Base-by-base conservation (phyloP, 73 alveolate genomes). In the Breviolum minutum region DNA sequence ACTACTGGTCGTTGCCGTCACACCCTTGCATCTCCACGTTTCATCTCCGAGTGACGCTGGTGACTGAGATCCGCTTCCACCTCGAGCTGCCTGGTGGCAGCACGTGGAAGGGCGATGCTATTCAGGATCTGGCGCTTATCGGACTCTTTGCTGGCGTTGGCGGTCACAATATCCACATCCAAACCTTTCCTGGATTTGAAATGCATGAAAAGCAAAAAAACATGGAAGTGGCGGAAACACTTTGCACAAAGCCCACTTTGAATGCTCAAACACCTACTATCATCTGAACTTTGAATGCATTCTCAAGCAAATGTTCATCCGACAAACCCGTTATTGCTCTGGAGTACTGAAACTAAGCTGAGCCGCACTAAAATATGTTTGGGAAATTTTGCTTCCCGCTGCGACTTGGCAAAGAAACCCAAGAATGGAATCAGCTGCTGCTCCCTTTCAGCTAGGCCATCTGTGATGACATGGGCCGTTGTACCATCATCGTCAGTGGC, bases 381-480 rank as follows among this genome's bases (percentile, higher is more conserved):
- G 6, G 94, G 77, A 10, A 84, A 62, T 19, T 20, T 60, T 6
- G 77, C 95, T 48, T 87, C 95, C 20, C 95, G 83, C n/a, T 62
- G 83, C 85, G 79, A 48, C 22, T 87, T 87, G 83, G 70, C 69
- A 27, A 87, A 69, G 32, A 87, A 74, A 40, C 85, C 95, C 26
- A 87, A 48, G 27, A 87, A 27, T 22, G 95, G 95, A 64, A 87
- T 48, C 95, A 87, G 14, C 70, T 64, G 22, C 81, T 71, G 87
- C 40, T 82, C 91, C 69, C 7, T 71, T 8, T 40, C 91, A 17
- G 73, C 73, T 71, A 82, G 61, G 91, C 91, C 91, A 82, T 82
- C 91, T 29, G 91, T 82, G 68, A 82, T 48, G 73, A 82, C 71
- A 48, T 82, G 91, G 71, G 91, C 54, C 3, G 54, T 40, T 40